Evolutionary conservation across 2,329 filamentous ascomycete species (phyloP).

Genomic region (Trichoderma breve): DNA sequence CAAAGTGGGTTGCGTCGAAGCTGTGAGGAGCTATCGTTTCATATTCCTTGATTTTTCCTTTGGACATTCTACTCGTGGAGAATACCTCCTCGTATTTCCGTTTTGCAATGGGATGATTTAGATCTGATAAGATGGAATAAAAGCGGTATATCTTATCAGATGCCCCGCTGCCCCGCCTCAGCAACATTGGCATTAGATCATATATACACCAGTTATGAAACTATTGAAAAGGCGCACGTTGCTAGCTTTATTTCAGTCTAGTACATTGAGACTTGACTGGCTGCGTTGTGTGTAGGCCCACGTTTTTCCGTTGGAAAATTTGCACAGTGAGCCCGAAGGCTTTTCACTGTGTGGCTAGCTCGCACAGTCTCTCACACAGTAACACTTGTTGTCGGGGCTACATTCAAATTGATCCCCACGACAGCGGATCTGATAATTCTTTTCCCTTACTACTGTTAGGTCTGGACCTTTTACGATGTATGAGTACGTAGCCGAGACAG

Average conservation of each 20-base stretch:
- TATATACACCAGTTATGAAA: not conserved
- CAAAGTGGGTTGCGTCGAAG: not conserved
- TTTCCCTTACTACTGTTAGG: not conserved
- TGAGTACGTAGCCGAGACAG: not conserved
- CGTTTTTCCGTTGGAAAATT: not conserved
- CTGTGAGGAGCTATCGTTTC: not conserved
- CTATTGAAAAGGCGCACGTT: not conserved
- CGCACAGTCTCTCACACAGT: not conserved
- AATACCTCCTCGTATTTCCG: not conserved
- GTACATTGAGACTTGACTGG: not conserved
- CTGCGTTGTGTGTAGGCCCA: not conserved
- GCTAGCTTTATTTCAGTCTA: not conserved
- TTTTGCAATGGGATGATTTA: not conserved
- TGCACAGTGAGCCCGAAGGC: not conserved
- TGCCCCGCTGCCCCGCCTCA: not conserved
- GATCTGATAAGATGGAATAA: slow-evolving; percentile 3
- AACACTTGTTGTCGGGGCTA: not conserved
- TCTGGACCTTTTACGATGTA: not conserved
- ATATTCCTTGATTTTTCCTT: not conserved
- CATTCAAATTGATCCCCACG: not conserved
- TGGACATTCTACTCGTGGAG: not conserved
- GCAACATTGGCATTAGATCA: not conserved
- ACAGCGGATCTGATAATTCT: not conserved
- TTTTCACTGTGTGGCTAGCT: not conserved
- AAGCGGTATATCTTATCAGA: not conserved